Conservation (phyloP, 257 asterid genomes). For the Thymus quinquecostatus region DNA sequence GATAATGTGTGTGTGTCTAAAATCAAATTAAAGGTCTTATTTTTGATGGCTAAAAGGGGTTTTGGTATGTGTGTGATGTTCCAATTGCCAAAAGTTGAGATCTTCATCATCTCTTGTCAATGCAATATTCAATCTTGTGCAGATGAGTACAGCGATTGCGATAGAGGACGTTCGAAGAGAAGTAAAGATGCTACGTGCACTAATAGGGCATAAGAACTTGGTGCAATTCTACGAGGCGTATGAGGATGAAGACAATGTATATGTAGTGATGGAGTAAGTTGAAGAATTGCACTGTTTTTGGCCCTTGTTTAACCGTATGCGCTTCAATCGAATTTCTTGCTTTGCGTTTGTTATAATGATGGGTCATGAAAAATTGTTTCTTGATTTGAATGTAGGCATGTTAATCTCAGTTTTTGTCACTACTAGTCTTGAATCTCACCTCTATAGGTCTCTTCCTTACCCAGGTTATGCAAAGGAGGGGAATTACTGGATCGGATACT, state of each 20-base stretch:
- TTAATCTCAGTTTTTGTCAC: slow-evolving; percentile 1
- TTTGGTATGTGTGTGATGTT: slow-evolving; percentile 12
- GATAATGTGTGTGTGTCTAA: slow-evolving; percentile 37
- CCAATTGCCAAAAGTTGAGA: slow-evolving; percentile 16
- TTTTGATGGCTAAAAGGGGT: slow-evolving; percentile 20
- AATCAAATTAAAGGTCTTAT: slow-evolving; percentile 67
- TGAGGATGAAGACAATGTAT: slow-evolving; percentile 65
- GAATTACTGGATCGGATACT: slow-evolving; percentile 80
- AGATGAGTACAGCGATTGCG: slow-evolving; percentile 63
- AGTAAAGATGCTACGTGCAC: slow-evolving; percentile 56
- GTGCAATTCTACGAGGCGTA: slow-evolving; percentile 58
- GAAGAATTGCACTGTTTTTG: slow-evolving; percentile 6
- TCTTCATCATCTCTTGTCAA: slow-evolving; percentile 23
- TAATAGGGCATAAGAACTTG: slow-evolving; percentile 55
- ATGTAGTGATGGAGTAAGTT: slow-evolving; percentile 67
- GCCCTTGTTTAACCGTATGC: slow-evolving; percentile 3
- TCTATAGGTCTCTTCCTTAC: slow-evolving; percentile 11
- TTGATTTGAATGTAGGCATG: not conserved
- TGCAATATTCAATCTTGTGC: slow-evolving; percentile 26
- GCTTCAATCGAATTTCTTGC: not conserved
- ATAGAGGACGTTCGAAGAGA: slow-evolving; percentile 63
- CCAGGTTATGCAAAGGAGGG: slow-evolving; percentile 89
- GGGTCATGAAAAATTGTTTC: not conserved
- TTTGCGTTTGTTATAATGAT: not conserved
- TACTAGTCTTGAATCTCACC: slow-evolving; percentile 11